Percentiles rank a stretch among this genome's conserved stretches.
Evolutionary conservation across 352 stramenopile genomes (phyloP).

Genomic region (Pythium aristosporum): DNA sequence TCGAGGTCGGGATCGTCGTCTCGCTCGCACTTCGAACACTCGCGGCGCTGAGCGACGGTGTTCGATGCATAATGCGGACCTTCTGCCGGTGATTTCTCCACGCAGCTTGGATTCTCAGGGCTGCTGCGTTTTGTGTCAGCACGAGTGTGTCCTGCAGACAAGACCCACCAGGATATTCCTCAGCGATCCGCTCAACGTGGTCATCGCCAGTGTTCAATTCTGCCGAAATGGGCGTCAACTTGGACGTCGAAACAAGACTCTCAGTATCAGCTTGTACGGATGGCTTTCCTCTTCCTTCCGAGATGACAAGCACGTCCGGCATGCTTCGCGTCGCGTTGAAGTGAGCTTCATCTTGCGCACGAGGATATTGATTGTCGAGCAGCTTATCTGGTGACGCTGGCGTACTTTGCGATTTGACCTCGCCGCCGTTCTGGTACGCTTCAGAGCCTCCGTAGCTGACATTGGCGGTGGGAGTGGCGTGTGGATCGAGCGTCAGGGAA

Average conservation of each 20-base stretch:
- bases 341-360: neutral
- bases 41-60: neutral
- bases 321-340: neutral
- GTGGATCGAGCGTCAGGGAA: neutral
- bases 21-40: conserved; percentile 6
- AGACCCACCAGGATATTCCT: neutral
- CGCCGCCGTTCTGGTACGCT: neutral
- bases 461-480: neutral
- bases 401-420: neutral
- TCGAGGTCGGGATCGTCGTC: neutral
- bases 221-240: neutral
- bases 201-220: neutral
- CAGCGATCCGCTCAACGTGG: neutral
- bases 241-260: neutral
- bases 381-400: conserved; percentile 3
- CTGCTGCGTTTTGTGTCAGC: neutral
- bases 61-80: neutral
- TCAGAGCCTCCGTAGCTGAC: neutral
- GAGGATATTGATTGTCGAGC: neutral
- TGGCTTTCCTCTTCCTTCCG: neutral
- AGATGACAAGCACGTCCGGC: conserved; percentile 7
- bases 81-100: conserved; percentile 3
- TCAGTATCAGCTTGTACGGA: neutral
- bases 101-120: conserved; percentile 11
- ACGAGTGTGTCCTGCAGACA: neutral